Conservation (phyloP, 2,329 filamentous ascomycete species). For the Ascomycota sp. region DNA sequence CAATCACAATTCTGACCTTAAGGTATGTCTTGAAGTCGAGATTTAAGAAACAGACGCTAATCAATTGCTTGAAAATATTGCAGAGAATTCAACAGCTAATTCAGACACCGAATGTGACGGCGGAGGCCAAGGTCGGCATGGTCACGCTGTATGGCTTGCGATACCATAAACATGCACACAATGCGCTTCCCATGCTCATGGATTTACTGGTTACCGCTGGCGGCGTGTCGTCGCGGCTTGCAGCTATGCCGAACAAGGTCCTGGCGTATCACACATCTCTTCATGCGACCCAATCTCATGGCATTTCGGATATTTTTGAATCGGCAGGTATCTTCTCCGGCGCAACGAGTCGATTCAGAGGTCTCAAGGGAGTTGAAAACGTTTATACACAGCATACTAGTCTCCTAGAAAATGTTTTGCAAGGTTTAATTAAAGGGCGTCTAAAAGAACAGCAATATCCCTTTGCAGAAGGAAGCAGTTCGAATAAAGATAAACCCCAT, state of each 20-base stretch:
- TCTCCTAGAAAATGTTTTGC: constrained; percentile 62
- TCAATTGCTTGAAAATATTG: not conserved
- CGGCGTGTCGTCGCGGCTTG: constrained; percentile 51
- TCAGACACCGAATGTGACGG: constrained; percentile 51
- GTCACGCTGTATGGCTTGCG: constrained; percentile 88
- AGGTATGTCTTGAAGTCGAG: constrained; percentile 26
- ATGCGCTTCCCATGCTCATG: constrained; percentile 60
- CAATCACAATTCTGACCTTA: constrained; percentile 78
- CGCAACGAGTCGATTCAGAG: constrained; percentile 72
- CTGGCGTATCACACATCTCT: constrained; percentile 71
- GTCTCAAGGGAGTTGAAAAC: constrained; percentile 91
- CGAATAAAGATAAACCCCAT: constrained; percentile 84
- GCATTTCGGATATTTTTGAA: constrained; percentile 81
- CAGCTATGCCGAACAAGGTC: constrained; percentile 61
- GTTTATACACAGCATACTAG: constrained; percentile 97
- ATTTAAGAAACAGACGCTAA: not conserved
- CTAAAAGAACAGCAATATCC: constrained; percentile 75
- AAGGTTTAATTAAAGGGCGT: constrained; percentile 80
- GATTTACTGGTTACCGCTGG: constrained; percentile 71
- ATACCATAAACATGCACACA: constrained; percentile 70
- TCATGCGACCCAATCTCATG: constrained; percentile 52
- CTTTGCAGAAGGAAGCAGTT: constrained; percentile 70
- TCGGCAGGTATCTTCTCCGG: constrained; percentile 76
- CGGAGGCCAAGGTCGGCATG: constrained; percentile 67
- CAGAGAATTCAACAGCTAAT: constrained; percentile 72